These are phyloP conservation scores for Monosporozyma unispora DNA, from an alignment of 805 yeast genomes.

Conservation along the genomic window DNA sequence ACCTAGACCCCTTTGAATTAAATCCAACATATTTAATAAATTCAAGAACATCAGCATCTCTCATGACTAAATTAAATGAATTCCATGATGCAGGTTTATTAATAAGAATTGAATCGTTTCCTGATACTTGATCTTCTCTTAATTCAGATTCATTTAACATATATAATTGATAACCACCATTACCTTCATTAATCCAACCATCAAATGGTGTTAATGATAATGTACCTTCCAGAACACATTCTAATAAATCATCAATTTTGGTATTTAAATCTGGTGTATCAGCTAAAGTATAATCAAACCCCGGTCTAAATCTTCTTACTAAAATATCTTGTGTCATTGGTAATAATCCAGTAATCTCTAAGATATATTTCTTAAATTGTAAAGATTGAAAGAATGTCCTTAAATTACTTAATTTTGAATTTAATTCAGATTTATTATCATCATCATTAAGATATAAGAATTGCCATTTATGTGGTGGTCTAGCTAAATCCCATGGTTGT, in stretches of 20 bases:
- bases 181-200: slow-evolving; percentile 71
- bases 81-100: slow-evolving; percentile 84
- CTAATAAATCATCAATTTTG: slow-evolving; percentile 27
- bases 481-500: slow-evolving; percentile 81
- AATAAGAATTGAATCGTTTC: slow-evolving; percentile 63
- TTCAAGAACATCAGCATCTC: slow-evolving; percentile 82
- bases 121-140: slow-evolving; percentile 70
- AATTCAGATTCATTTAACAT: slow-evolving; percentile 52
- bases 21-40: slow-evolving; percentile 87
- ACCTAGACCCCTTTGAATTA: slow-evolving; percentile 81
- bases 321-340: slow-evolving; percentile 60
- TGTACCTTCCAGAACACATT: slow-evolving; percentile 59
- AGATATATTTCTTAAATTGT: slow-evolving; percentile 64
- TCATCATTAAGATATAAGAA: slow-evolving; percentile 36
- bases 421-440: slow-evolving; percentile 7
- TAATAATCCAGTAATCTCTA: slow-evolving; percentile 48
- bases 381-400: slow-evolving; percentile 50
- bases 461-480: slow-evolving; percentile 90
- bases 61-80: slow-evolving; percentile 59
- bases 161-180: slow-evolving; percentile 89
- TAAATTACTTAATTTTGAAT: slow-evolving; percentile 35
- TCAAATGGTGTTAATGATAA: slow-evolving; percentile 67
- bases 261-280: slow-evolving; percentile 42
- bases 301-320: slow-evolving; percentile 87
- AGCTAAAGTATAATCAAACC: slow-evolving; percentile 87